These are phyloP conservation scores for Rosa multiflora DNA, from an alignment of 306 rosid species.

Conservation along the genomic window DNA sequence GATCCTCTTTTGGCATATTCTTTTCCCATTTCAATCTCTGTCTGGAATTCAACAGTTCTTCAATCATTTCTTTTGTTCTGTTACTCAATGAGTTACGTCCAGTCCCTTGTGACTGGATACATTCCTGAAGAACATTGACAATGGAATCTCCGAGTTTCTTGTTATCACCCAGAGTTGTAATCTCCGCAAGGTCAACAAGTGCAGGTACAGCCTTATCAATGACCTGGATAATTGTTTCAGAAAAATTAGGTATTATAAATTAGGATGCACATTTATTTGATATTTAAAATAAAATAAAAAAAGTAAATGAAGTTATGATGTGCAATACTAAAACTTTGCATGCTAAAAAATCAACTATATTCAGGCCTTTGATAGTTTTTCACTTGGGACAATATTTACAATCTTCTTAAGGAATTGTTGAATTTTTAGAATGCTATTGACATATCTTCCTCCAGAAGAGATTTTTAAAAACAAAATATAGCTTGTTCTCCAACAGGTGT, in stretches of 20 bases:
- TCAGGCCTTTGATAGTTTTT: background rate
- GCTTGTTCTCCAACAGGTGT: background rate
- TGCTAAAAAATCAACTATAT: background rate
- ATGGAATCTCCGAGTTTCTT: constrained; percentile 90
- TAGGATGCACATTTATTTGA: background rate
- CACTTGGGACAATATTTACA: background rate
- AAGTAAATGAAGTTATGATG: background rate
- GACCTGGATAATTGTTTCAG: constrained; percentile 42
- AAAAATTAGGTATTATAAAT: background rate
- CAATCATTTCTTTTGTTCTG: constrained; percentile 76
- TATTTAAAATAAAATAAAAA: too few species aligned
- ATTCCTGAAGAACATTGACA: constrained; percentile 81
- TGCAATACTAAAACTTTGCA: background rate
- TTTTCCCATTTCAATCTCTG: constrained; percentile 93
- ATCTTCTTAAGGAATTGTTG: background rate
- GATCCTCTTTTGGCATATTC: constrained; percentile 94
- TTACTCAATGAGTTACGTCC: constrained; percentile 60
- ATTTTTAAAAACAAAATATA: background rate
- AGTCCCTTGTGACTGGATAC: constrained; percentile 72
- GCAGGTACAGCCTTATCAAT: constrained; percentile 91
- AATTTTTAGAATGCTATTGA: background rate
- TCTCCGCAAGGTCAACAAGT: constrained; percentile 87
- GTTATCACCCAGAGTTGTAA: constrained; percentile 85
- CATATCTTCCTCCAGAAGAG: background rate
- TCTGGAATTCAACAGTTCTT: constrained; percentile 72